Conservation (phyloP, 208 protist species). For the Leishmania turanica region DNA sequence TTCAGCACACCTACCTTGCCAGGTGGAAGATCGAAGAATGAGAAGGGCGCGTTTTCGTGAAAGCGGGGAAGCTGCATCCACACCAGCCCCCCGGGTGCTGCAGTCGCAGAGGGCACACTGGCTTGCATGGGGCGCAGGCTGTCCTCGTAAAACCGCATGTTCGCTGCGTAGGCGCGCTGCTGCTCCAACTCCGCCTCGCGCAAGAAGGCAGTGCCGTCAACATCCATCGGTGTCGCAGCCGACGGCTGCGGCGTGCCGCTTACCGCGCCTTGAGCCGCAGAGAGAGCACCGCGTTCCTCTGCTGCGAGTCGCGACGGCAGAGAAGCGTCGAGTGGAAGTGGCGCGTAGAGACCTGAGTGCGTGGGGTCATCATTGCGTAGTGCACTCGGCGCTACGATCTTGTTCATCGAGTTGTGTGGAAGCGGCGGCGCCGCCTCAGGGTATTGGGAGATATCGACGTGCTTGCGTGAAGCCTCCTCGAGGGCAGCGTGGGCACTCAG, state of each 20-base stretch:
- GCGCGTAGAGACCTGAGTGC: conserved; percentile 27
- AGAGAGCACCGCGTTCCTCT: neutral
- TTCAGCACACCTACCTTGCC: conserved; percentile 83
- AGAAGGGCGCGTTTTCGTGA: conserved; percentile 52
- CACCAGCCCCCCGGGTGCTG: conserved; percentile 32
- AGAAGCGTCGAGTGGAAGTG: conserved; percentile 34
- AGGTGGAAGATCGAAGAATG: conserved; percentile 47
- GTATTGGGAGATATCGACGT: conserved; percentile 38
- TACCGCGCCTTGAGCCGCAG: neutral
- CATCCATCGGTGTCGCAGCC: conserved; percentile 21
- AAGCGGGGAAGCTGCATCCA: conserved; percentile 88
- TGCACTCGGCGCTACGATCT: conserved; percentile 29
- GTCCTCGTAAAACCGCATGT: conserved; percentile 68
- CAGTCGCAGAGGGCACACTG: neutral
- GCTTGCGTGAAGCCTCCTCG: conserved; percentile 40
- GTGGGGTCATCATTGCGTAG: neutral
- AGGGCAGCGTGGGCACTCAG: conserved; percentile 38
- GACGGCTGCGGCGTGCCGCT: neutral
- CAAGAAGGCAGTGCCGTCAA: conserved; percentile 69
- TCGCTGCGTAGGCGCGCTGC: conserved; percentile 38
- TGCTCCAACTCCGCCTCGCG: conserved; percentile 58
- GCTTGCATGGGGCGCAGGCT: conserved; percentile 24
- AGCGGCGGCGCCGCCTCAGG: conserved; percentile 40
- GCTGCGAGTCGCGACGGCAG: conserved; percentile 24
- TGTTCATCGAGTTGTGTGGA: conserved; percentile 60